Conservation (phyloP, 768 basidiomycete species). For the Suillus subluteus region DNA sequence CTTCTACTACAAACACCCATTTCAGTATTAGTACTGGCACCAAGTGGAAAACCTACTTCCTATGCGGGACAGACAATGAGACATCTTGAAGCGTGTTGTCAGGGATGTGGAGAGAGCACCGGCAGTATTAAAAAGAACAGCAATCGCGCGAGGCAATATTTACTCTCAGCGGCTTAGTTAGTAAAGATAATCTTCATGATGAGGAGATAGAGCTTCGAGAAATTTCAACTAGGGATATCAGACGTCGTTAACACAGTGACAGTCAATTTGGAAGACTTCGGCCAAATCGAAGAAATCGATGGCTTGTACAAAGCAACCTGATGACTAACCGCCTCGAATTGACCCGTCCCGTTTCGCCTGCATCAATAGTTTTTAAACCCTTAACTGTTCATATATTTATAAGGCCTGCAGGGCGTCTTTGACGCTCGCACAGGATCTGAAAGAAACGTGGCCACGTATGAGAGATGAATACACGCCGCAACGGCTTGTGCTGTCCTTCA, state of each 20-base stretch:
- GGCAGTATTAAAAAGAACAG: not conserved
- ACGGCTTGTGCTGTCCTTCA: not conserved
- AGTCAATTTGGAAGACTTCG: not conserved
- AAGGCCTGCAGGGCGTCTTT: not conserved
- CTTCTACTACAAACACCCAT: not conserved
- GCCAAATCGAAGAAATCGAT: not conserved
- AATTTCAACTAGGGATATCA: not conserved
- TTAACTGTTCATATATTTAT: not conserved
- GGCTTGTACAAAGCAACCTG: not conserved
- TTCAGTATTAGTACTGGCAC: not conserved
- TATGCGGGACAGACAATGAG: not conserved
- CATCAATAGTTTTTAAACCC: not conserved
- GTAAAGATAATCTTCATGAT: not conserved
- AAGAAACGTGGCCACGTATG: not conserved
- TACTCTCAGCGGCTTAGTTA: not conserved
- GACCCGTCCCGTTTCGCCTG: not conserved
- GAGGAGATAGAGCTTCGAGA: not conserved
- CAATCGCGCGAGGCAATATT: not conserved
- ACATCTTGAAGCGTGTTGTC: not conserved
- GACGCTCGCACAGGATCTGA: not conserved
- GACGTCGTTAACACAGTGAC: not conserved
- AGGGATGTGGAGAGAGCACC: not conserved
- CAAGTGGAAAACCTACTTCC: not conserved
- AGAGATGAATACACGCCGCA: not conserved
- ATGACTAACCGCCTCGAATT: not conserved